Base-by-base conservation (phyloP, 805 yeast genomes). In the Candida michaelii region DNA sequence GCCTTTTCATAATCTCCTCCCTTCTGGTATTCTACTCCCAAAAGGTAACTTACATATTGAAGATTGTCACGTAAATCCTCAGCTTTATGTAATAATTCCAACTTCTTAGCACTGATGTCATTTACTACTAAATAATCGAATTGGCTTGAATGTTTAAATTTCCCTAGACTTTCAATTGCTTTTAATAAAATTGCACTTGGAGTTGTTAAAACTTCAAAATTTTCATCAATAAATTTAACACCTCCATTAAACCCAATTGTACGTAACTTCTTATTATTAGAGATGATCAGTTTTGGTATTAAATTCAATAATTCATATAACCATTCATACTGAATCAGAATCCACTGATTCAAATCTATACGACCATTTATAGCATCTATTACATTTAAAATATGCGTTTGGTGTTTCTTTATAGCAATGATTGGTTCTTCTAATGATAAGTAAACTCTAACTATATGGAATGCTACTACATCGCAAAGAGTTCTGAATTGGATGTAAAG, bases 261-360 rank as follows among this genome's bases (percentile, higher is more conserved):
- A 4, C 41, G 46, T 3, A 38, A 10, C 15, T 44, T 49, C 30
- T 50, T 51, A 5, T 23, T 34, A 43, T 39, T 45, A 6, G 49
- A 29, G 5, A 55, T 17, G 10, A 68, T 58, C 2, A 79, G 73
- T 10, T 54, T 48, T 0, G 85, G 85, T 1, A 77, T 65, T n/a
- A 60, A 40, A 8, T 65, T 71, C 39, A 81, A 61, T 13, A 84
- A 56, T 43, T 82, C 77, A 0, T 85, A 88, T 10, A 86, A 62
- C 81, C 85, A 76, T 31, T 78, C 74, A 49, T 78, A 75, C 54
- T 86, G 95, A n/a, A 63, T 54, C 0, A 82, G 73, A 9, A 72
- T 52, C 95, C 95, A 86, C 30, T 70, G 49, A 19, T 19, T 43
- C 6, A 30, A 10, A 27, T 49, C 46, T 4, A 44, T 35, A 25